Evolutionary conservation across 1,284 basidiomycete species (phyloP).

Genomic region (Melampsora americana): DNA sequence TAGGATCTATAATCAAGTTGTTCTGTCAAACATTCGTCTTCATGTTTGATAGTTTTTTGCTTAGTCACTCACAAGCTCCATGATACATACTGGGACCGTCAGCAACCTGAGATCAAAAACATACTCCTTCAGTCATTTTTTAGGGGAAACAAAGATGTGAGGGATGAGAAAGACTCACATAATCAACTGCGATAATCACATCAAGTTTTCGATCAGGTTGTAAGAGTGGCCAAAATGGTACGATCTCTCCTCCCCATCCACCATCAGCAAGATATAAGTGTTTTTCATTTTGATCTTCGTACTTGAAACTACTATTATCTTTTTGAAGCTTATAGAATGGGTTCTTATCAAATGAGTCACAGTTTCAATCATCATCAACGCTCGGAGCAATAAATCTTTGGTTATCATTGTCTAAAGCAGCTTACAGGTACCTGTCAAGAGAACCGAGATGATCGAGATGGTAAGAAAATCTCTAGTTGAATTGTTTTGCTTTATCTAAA

Average conservation of each 20-base stretch:
- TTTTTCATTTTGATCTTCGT: conserved; percentile 17
- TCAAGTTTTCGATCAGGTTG: conserved; percentile 30
- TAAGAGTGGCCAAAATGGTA: conserved; percentile 40
- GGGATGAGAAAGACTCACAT: conserved; percentile 4
- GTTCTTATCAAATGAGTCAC: neutral
- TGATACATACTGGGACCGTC: conserved; percentile 23
- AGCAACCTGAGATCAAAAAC: neutral
- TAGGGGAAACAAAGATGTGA: neutral
- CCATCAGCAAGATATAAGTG: conserved; percentile 36
- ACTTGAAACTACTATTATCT: neutral
- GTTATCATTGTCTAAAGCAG: neutral
- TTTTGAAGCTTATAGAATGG: conserved; percentile 17
- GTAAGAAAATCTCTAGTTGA: neutral
- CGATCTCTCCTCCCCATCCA: conserved; percentile 32
- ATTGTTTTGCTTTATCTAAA: neutral
- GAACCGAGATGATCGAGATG: neutral
- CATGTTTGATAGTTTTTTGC: neutral
- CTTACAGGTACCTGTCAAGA: conserved; percentile 23
- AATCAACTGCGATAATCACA: conserved; percentile 32
- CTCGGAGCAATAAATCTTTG: neutral
- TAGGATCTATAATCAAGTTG: conserved; percentile 6
- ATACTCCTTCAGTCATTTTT: neutral
- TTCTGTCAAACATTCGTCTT: neutral
- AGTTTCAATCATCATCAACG: neutral
- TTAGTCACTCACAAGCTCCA: conserved; percentile 12